Evolutionary conservation across 2,329 filamentous ascomycete genomes (phyloP), one percentile per base, ranked within the genome.

Genomic region (Ampelomyces quisqualis): DNA sequence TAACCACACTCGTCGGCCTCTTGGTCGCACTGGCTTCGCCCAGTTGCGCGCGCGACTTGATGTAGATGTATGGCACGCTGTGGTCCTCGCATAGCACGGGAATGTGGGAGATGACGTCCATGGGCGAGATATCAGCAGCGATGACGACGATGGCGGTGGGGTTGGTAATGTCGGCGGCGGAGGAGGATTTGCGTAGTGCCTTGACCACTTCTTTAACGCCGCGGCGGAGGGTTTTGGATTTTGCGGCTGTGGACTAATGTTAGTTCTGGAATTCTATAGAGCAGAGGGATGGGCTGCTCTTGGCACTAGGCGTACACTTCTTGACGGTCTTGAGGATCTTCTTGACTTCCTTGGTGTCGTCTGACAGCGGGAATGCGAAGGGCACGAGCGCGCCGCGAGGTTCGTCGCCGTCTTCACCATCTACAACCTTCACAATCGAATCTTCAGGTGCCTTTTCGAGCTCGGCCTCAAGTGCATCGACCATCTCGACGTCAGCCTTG

Each of bases 141-240:
- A 98, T 88, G 69, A 98, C 78, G 61, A 96, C 89, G 55, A 98
- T 79, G 49, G 76, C 79, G 55, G 83, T 79, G 30, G 87, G 84
- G 43, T 65, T 46, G 62, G 83, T 77, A 38, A 63, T 51, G 39
- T 61, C 54, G 53, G 81, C 78, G 46, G 82, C 79, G n/a, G 82
- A 80, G 42, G 83, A 80, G 10, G 89, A 91, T 77, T 97, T 97
- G 76, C 93, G 90, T 60, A 98, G 87, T 22, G 90, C 86, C 77
- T 98, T 98, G 75, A 97, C 90, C 66, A 95, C 91, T 76, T 98
- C 93, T 75, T 98, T 98, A 55, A 98, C 93, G 67, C 93, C 93
- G 66, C 93, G 90, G 77, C 95, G 95, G 66, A 98, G 86, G 45
- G 88, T 87, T 75, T 94, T 94, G 74, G 89, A 83, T 75, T 95